Evolutionary conservation across 805 yeast genomes (phyloP).

Genomic region (Yamadazyma olivae): DNA sequence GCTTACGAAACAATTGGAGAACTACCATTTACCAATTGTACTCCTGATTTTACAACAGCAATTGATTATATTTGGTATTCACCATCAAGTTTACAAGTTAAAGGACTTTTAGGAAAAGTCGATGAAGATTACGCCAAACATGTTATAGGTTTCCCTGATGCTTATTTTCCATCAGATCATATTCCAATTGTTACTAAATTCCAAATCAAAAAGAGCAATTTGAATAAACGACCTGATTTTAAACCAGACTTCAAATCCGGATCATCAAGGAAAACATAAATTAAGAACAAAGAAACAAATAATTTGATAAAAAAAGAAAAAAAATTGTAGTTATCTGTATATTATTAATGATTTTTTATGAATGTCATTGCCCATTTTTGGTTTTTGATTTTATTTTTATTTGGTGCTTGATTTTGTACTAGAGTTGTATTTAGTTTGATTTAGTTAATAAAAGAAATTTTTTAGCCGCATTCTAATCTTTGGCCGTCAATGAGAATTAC

Average conservation of each 20-base stretch:
- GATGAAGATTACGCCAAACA: conserved; percentile 74
- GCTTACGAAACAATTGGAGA: conserved; percentile 85
- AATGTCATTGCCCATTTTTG: neutral
- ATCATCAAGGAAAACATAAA: conserved; percentile 40
- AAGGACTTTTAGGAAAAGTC: conserved; percentile 81
- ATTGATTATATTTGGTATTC: conserved; percentile 97
- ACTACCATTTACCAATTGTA: conserved; percentile 89
- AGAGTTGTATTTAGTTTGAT: conserved; percentile 1
- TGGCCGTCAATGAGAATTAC: too few species aligned
- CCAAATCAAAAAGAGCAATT: conserved; percentile 54
- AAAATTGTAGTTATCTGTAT: conserved; percentile 4
- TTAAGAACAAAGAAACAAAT: neutral
- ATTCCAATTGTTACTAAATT: conserved; percentile 81
- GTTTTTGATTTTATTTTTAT: neutral
- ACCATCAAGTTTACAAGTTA: conserved; percentile 73
- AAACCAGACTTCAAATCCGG: conserved; percentile 45
- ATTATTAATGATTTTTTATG: conserved; percentile 2
- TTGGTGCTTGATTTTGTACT: conserved; percentile 1
- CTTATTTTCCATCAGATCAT: conserved; percentile 93
- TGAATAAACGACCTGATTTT: conserved; percentile 36
- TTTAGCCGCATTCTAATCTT: too few species aligned
- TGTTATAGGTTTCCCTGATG: conserved; percentile 90
- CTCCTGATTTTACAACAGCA: conserved; percentile 89
- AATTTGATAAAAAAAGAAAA: neutral
- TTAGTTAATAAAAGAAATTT: neutral